Evolutionary conservation across 2,329 filamentous ascomycete genomes (phyloP).

Genomic region (Apiospora malaysiana): DNA sequence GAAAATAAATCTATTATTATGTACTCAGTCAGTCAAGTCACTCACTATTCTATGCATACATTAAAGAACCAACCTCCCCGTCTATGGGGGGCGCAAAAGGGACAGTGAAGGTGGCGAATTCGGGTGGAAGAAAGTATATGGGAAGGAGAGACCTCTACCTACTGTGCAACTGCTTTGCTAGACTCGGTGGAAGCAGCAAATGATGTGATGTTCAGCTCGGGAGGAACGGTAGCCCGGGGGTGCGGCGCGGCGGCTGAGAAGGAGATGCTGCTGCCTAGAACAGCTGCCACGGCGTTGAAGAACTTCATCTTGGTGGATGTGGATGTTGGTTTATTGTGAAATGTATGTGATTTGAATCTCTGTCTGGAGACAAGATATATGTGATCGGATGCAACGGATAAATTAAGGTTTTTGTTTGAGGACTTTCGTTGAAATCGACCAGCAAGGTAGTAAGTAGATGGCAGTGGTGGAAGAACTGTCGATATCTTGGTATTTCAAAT

Average conservation of each 20-base stretch:
- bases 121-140: too few species aligned
- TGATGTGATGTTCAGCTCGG: not conserved
- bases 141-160: not conserved
- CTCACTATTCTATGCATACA: not conserved
- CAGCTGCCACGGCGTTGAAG: not conserved
- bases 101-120: not conserved
- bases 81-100: too few species aligned
- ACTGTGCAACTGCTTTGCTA: not conserved
- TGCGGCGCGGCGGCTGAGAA: not conserved
- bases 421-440: not conserved
- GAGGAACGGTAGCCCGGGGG: not conserved
- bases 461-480: not conserved
- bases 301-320: not conserved
- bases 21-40: not conserved
- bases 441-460: not conserved
- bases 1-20: constrained; percentile 30
- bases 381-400: not conserved
- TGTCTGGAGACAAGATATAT: not conserved
- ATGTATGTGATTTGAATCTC: not conserved
- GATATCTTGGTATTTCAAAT: not conserved
- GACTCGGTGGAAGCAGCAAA: not conserved
- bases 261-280: constrained; percentile 2
- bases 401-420: not conserved
- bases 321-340: not conserved
- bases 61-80: not conserved